Conservation (phyloP, 257 asterid species). For the Leonotis leonurus region DNA sequence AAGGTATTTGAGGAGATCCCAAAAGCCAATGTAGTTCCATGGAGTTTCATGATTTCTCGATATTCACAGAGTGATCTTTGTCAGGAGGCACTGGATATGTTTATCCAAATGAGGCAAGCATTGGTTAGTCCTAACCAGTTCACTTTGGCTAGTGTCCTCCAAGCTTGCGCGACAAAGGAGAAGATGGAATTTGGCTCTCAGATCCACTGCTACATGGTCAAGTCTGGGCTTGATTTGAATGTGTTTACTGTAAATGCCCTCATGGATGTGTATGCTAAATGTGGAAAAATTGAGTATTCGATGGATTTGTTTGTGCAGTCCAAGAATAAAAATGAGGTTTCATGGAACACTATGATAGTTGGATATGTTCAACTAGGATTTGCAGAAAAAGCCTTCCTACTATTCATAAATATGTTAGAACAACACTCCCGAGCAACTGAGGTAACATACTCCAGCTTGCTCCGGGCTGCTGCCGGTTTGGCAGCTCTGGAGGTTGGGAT, state of each 20-base stretch:
- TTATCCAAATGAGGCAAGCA: conserved; percentile 52
- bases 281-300: conserved; percentile 60
- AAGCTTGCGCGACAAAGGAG: conserved; percentile 67
- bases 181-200: conserved; percentile 59
- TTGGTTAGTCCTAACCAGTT: conserved; percentile 68
- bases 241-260: conserved; percentile 74
- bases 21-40: conserved; percentile 69
- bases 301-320: conserved; percentile 46
- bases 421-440: conserved; percentile 55
- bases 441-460: conserved; percentile 76
- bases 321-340: conserved; percentile 55
- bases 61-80: conserved; percentile 69
- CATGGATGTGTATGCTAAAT: conserved; percentile 87
- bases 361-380: conserved; percentile 72
- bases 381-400: conserved; percentile 53
- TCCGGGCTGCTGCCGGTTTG: conserved; percentile 77
- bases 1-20: conserved; percentile 72
- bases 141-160: conserved; percentile 83
- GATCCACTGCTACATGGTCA: conserved; percentile 54
- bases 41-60: conserved; percentile 96
- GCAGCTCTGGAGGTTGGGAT: conserved; percentile 76
- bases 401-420: conserved; percentile 54
- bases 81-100: conserved; percentile 61
- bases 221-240: conserved; percentile 58
- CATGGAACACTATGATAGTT: conserved; percentile 91